These are phyloP conservation scores for Gentiana dahurica DNA, from an alignment of 257 asterid genomes.

Conservation along the genomic window DNA sequence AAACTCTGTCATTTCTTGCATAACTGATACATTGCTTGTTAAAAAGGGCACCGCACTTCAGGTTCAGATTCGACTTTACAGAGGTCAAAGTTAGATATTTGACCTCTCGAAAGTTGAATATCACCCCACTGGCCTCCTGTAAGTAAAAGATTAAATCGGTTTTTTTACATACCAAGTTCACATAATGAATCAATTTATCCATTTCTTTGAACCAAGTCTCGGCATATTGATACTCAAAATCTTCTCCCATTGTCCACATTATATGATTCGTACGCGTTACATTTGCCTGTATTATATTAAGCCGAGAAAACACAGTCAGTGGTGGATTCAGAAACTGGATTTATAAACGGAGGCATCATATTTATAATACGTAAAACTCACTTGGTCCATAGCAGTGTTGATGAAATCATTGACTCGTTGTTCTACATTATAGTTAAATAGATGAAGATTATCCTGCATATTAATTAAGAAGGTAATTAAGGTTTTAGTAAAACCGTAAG, in stretches of 20 bases:
- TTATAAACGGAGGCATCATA: too few species aligned
- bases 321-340: not conserved
- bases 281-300: slow-evolving; percentile 40
- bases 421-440: slow-evolving; percentile 58
- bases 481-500: too few species aligned
- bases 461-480: not conserved
- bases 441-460: slow-evolving; percentile 64
- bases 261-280: slow-evolving; percentile 76
- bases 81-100: too few species aligned
- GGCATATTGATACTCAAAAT: slow-evolving; percentile 74
- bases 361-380: slow-evolving; percentile 9
- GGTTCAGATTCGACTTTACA: not conserved
- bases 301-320: slow-evolving; percentile 9
- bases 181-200: slow-evolving; percentile 87
- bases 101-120: not conserved
- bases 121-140: not conserved
- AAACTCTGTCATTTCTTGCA: not conserved
- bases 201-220: slow-evolving; percentile 91
- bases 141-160: slow-evolving; percentile 8
- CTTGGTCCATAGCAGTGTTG: slow-evolving; percentile 64
- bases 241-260: slow-evolving; percentile 98
- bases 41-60: not conserved
- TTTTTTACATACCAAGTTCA: slow-evolving; percentile 44
- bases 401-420: slow-evolving; percentile 59
- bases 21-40: not conserved